Percentiles rank a stretch among this genome's conserved stretches.
Conservation (phyloP, 2,329 filamentous ascomycete species). For the Aspergillus aculeatus region DNA sequence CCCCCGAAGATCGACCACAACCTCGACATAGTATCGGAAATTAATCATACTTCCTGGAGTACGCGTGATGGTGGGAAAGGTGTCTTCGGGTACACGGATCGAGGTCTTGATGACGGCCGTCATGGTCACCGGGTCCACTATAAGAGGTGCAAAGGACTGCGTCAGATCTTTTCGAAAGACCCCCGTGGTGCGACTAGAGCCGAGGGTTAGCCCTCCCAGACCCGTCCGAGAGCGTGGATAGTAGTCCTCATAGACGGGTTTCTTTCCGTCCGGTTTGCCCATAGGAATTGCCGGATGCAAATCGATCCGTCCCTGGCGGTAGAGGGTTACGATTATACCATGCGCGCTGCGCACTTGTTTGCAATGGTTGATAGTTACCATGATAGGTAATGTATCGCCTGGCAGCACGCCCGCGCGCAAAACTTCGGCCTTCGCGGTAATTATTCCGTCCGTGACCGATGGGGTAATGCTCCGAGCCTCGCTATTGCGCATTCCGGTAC, state of each 20-base stretch:
- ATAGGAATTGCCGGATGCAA: constrained; percentile 65
- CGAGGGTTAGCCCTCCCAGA: constrained; percentile 79
- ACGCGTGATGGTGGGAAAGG: constrained; percentile 85
- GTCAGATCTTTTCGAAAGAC: constrained; percentile 94
- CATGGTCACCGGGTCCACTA: constrained; percentile 78
- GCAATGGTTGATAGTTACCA: constrained; percentile 80
- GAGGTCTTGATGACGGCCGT: constrained; percentile 77
- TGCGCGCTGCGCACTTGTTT: constrained; percentile 88
- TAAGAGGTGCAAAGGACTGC: constrained; percentile 82
- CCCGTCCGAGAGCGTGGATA: constrained; percentile 86
- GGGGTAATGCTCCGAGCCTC: constrained; percentile 52
- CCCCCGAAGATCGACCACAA: constrained; percentile 87
- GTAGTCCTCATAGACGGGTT: constrained; percentile 74
- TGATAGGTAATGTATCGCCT: constrained; percentile 78
- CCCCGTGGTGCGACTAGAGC: constrained; percentile 81
- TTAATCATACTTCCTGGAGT: constrained; percentile 93
- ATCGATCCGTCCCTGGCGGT: constrained; percentile 87
- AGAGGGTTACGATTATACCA: constrained; percentile 89
- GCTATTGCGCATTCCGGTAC: constrained; percentile 44
- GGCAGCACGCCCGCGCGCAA: constrained; percentile 79
- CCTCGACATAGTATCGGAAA: constrained; percentile 91
- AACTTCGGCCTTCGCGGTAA: constrained; percentile 81
- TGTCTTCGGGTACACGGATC: constrained; percentile 82
- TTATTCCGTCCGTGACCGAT: constrained; percentile 69
- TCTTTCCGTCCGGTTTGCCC: constrained; percentile 62